Evolutionary conservation across 1,284 basidiomycete species (phyloP).

Genomic region (Rugosomyces carneus): DNA sequence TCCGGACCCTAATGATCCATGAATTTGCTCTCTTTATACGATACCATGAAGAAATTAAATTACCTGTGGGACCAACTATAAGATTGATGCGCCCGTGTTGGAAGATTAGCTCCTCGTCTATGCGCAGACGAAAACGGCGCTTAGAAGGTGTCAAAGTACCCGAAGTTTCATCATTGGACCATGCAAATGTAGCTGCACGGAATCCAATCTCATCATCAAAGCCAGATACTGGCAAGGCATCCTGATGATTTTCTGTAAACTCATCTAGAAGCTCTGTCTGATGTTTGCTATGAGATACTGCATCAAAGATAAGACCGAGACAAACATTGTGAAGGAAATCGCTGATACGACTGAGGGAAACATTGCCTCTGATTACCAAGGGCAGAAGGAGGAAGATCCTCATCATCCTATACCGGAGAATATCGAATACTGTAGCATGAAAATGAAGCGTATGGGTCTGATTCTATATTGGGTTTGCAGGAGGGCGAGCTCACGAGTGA

Average conservation of each 20-base stretch:
- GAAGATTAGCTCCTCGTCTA: constrained; percentile 49
- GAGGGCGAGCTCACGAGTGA: constrained; percentile 4
- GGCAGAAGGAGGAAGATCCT: constrained; percentile 20
- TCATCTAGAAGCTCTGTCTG: constrained; percentile 46
- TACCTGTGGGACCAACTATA: constrained; percentile 52
- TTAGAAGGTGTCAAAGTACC: constrained; percentile 26
- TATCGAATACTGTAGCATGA: constrained; percentile 29
- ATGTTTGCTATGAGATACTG: neutral
- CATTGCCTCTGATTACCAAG: constrained; percentile 26
- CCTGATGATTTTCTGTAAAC: constrained; percentile 28
- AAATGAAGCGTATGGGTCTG: constrained; percentile 18
- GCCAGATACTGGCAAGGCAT: constrained; percentile 18
- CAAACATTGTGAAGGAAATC: constrained; percentile 36
- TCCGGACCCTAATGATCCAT: constrained; percentile 23
- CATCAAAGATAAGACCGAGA: neutral
- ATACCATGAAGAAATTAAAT: constrained; percentile 7
- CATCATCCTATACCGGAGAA: constrained; percentile 24
- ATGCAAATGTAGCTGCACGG: constrained; percentile 36
- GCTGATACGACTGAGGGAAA: constrained; percentile 40
- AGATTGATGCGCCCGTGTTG: constrained; percentile 51
- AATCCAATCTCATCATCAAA: constrained; percentile 31
- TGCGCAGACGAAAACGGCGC: constrained; percentile 39
- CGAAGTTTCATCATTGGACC: constrained; percentile 26
- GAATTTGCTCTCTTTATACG: neutral
- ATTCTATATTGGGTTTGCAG: neutral